Evolutionary conservation across 495 filamentous ascomycete species (phyloP).

Genomic region (Achaetomiella virescens): DNA sequence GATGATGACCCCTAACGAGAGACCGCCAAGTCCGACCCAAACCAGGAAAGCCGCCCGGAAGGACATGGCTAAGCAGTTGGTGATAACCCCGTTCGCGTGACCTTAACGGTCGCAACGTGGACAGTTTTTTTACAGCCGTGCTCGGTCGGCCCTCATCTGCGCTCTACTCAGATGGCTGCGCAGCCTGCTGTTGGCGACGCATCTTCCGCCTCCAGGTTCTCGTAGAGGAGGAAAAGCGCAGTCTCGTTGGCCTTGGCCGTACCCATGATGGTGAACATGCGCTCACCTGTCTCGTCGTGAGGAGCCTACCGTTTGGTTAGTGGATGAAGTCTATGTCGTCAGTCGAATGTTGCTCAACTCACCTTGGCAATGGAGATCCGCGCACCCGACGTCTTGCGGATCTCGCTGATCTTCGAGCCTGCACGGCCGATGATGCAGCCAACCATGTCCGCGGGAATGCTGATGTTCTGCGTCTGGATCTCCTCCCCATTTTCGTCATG

Average conservation of each 20-base stretch:
- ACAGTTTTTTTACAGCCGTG: conserved; percentile 28
- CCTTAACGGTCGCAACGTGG: conserved; percentile 19
- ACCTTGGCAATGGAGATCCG: conserved; percentile 96
- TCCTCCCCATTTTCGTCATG: conserved; percentile 95
- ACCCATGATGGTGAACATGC: conserved; percentile 99
- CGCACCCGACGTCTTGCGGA: conserved; percentile 89
- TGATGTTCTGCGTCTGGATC: conserved; percentile 98
- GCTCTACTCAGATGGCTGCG: conserved; percentile 59
- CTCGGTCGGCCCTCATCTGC: conserved; percentile 17
- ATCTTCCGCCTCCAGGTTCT: conserved; percentile 98
- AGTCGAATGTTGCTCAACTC: conserved; percentile 9
- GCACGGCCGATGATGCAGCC: conserved; percentile 96
- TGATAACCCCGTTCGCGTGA: conserved; percentile 19
- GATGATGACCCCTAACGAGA: conserved; percentile 35
- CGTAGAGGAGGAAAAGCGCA: conserved; percentile 91
- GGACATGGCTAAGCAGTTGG: conserved; percentile 14
- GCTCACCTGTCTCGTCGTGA: conserved; percentile 94
- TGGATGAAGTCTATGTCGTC: not conserved
- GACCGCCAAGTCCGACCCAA: conserved; percentile 41
- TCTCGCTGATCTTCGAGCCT: conserved; percentile 96
- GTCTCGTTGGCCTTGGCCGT: conserved; percentile 87
- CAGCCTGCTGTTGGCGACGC: conserved; percentile 67
- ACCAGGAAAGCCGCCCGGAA: conserved; percentile 25
- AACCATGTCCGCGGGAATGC: conserved; percentile 98
- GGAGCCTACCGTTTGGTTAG: conserved; percentile 49